Percentiles rank a stretch among this genome's conserved stretches.
These are phyloP conservation scores for Podospora appendiculata DNA, from an alignment of 495 filamentous ascomycete genomes.

Conservation along the genomic window DNA sequence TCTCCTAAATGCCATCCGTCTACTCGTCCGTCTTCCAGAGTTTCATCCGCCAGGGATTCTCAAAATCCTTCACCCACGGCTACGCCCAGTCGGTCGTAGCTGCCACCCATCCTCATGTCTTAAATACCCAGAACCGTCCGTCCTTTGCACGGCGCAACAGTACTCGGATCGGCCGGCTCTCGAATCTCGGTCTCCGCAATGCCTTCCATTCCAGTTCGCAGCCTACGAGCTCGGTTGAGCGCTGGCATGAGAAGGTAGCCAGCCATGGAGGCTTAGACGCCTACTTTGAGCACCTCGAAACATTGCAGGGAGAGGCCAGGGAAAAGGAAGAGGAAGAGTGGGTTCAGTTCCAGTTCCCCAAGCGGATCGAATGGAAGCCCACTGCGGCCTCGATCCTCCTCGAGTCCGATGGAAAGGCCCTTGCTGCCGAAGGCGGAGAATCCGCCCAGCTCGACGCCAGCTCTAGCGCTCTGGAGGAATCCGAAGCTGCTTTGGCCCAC, in stretches of 20 bases:
- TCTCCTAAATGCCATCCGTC: slow-evolving; percentile 54
- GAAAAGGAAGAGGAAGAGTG: slow-evolving; percentile 61
- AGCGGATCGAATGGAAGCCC: slow-evolving; percentile 81
- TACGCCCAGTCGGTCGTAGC: slow-evolving; percentile 97
- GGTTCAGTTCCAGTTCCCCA: slow-evolving; percentile 82
- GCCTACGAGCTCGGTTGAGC: slow-evolving; percentile 26
- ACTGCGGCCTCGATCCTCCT: slow-evolving; percentile 38
- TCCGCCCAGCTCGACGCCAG: slow-evolving; percentile 9
- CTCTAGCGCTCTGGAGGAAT: slow-evolving; percentile 20
- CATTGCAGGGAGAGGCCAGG: slow-evolving; percentile 56
- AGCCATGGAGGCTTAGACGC: slow-evolving; percentile 59
- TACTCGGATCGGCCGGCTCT: slow-evolving; percentile 48
- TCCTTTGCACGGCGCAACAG: slow-evolving; percentile 43
- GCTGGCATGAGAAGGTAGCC: slow-evolving; percentile 32
- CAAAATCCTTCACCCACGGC: slow-evolving; percentile 93
- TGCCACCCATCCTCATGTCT: slow-evolving; percentile 76
- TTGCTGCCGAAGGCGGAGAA: slow-evolving; percentile 24
- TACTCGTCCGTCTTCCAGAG: slow-evolving; percentile 59
- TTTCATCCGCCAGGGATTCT: slow-evolving; percentile 93
- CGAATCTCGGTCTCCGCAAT: slow-evolving; percentile 61
- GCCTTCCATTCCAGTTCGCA: slow-evolving; percentile 54
- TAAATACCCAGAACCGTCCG: slow-evolving; percentile 58
- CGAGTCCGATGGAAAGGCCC: slow-evolving; percentile 41
- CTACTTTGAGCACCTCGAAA: slow-evolving; percentile 84
- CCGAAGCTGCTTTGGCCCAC: slow-evolving; percentile 37